Evolutionary conservation across 805 yeast genomes (phyloP).

Genomic region (Wickerhamomyces xylosicus): DNA sequence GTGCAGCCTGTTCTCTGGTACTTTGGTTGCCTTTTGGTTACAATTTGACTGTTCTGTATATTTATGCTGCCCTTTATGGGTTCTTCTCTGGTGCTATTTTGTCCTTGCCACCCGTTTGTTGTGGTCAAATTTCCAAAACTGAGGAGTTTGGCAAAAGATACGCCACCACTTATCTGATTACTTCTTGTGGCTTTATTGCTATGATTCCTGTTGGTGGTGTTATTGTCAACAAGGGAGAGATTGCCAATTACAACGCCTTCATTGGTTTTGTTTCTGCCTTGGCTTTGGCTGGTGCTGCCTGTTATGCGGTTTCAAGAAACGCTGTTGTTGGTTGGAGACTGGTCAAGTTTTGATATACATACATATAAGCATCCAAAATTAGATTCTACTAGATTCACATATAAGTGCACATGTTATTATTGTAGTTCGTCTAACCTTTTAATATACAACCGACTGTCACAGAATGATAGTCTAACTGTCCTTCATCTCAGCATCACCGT

Average conservation of each 20-base stretch:
- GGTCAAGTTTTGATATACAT: slow-evolving; percentile 11
- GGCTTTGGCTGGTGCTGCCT: slow-evolving; percentile 9
- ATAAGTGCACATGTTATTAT: too few species aligned
- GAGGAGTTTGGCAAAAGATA: slow-evolving; percentile 44
- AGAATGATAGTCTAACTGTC: not conserved
- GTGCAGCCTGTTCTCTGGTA: slow-evolving; percentile 25
- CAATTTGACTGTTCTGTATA: slow-evolving; percentile 24
- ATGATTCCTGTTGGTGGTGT: slow-evolving; percentile 43
- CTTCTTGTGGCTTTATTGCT: slow-evolving; percentile 39
- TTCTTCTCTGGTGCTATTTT: slow-evolving; percentile 43
- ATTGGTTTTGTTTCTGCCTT: slow-evolving; percentile 10
- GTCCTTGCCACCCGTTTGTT: slow-evolving; percentile 46
- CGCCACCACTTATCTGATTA: slow-evolving; percentile 48
- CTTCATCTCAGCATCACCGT: not conserved
- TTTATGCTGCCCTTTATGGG: slow-evolving; percentile 39
- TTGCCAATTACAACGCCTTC: slow-evolving; percentile 6
- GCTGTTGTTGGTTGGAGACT: slow-evolving; percentile 9
- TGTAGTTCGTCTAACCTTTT: too few species aligned
- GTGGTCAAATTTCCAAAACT: slow-evolving; percentile 45
- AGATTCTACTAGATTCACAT: too few species aligned
- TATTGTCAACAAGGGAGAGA: slow-evolving; percentile 25
- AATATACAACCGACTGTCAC: too few species aligned
- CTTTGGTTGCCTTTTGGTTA: slow-evolving; percentile 32
- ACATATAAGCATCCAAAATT: too few species aligned
- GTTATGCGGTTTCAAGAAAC: slow-evolving; percentile 9